A percentile compares a stretch with the other conserved stretches of the same genome.
These are phyloP conservation scores for Trichoderma oligosporum DNA, from an alignment of 2,329 filamentous ascomycete species.

Conservation along the genomic window DNA sequence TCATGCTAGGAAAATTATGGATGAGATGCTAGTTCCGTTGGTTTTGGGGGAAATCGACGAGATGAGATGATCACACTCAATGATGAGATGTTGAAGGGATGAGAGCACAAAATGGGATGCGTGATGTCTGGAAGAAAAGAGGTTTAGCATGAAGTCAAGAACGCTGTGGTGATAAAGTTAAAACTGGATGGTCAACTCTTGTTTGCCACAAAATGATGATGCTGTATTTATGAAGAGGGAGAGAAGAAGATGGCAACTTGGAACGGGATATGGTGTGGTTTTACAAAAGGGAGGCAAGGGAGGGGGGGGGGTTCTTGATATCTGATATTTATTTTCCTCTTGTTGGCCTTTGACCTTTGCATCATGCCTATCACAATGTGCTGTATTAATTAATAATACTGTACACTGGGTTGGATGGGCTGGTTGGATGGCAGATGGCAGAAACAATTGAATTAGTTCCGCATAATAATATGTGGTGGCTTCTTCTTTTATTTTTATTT, in stretches of 20 bases:
- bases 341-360: no score
- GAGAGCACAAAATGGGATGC: background rate
- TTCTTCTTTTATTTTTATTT: no score
- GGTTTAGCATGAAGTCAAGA: background rate
- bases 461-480: no score
- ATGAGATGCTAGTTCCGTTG: background rate
- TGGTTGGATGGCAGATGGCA: no score
- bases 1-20: background rate
- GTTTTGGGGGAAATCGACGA: constrained; percentile 1
- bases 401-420: no score
- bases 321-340: constrained; percentile 13
- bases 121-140: constrained; percentile 3
- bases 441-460: no score
- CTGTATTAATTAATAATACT: no score
- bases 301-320: background rate
- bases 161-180: background rate
- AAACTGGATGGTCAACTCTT: background rate
- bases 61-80: background rate
- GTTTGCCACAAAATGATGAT: constrained; percentile 1
- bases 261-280: background rate
- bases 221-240: constrained; percentile 7
- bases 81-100: background rate
- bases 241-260: background rate
- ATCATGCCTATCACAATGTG: no score
- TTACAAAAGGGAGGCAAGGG: background rate